Evolutionary conservation across 208 protist genomes (phyloP), one percentile per base, ranked within the genome.

Genomic region (Crithidia expoeki): DNA sequence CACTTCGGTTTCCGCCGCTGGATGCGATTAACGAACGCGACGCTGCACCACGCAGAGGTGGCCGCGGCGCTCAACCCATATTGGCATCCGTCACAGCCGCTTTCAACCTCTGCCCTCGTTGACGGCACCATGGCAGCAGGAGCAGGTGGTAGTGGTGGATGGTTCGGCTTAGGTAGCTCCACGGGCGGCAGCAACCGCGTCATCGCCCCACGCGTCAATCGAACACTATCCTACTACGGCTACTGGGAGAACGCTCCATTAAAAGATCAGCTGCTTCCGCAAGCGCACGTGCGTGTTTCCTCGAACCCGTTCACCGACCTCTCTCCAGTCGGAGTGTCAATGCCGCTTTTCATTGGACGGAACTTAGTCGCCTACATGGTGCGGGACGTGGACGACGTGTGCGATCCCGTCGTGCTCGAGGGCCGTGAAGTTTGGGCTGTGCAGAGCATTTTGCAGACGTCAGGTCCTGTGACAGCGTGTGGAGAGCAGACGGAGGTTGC

Each of bases 301-400:
- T 79, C 88, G 50, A 90, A 91, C 65, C 83, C 83, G 17, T 89
- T 67, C 64, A 47, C 49, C n/a, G 27, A 55, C 32, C 53, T 50
- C 0, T 55, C 57, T 4, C 1, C 57, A 3, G 46, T 49, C 32
- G 23, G 50, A 0, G 66, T 49, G 19, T 44, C 61, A n/a, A 14
- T 84, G 38, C 77, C 79, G 11, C 76, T 94, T 16, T 86, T 83
- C 49, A n/a, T 86, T 19, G 90, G 90, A 10, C 71, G 66, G 21
- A 96, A 96, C 64, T 33, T 83, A 1, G 23, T 96, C 32, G 74
- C 80, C n/a, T 94, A 86, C 68, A 73, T 84, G 44, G 81, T 92
- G 33, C 67, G 66, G 10, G 91, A 96, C 61, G 74, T 84, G 47
- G 91, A 96, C 50, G 88, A 87, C 44, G 86, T 93, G 27, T 96